Percentiles rank a stretch among this genome's conserved stretches.
These are phyloP conservation scores for Paxillus rubicundulus DNA, from an alignment of 768 basidiomycete genomes.

Conservation along the genomic window DNA sequence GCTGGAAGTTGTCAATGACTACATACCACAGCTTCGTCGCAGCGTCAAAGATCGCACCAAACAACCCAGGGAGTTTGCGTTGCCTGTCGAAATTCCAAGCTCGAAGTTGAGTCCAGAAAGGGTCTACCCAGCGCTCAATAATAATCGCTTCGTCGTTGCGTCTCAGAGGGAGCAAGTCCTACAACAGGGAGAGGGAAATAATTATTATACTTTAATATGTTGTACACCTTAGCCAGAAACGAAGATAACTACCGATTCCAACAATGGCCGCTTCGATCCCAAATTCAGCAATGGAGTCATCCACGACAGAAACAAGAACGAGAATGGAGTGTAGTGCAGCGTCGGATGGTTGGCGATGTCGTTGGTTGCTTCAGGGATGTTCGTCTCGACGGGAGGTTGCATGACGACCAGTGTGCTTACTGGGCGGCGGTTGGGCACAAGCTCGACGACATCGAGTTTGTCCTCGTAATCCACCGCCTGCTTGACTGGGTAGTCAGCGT, in stretches of 20 bases:
- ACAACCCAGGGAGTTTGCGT: conserved; percentile 14
- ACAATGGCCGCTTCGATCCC: conserved; percentile 7
- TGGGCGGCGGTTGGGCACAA: background rate
- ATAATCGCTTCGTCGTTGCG: conserved; percentile 24
- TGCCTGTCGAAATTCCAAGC: conserved; percentile 17
- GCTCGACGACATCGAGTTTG: background rate
- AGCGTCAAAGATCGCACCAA: conserved; percentile 16
- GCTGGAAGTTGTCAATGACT: background rate
- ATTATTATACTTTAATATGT: conserved; percentile 16
- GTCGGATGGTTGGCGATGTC: conserved; percentile 15
- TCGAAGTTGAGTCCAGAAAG: conserved; percentile 24
- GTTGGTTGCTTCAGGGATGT: conserved; percentile 5
- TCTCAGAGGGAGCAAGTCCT: conserved; percentile 27
- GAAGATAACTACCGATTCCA: conserved; percentile 20
- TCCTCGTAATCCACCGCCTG: background rate
- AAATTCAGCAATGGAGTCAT: conserved; percentile 12
- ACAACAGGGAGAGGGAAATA: conserved; percentile 4
- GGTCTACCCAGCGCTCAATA: conserved; percentile 23
- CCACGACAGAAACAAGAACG: conserved; percentile 19
- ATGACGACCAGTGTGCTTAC: conserved; percentile 21
- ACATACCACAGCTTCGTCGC: conserved; percentile 16
- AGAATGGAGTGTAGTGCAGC: conserved; percentile 2
- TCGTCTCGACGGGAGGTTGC: conserved; percentile 20
- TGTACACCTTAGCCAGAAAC: conserved; percentile 21
- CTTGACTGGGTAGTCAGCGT: conserved; percentile 2